Base-by-base conservation (phyloP, 2,329 filamentous ascomycete species). In the Colletotrichum phormii region DNA sequence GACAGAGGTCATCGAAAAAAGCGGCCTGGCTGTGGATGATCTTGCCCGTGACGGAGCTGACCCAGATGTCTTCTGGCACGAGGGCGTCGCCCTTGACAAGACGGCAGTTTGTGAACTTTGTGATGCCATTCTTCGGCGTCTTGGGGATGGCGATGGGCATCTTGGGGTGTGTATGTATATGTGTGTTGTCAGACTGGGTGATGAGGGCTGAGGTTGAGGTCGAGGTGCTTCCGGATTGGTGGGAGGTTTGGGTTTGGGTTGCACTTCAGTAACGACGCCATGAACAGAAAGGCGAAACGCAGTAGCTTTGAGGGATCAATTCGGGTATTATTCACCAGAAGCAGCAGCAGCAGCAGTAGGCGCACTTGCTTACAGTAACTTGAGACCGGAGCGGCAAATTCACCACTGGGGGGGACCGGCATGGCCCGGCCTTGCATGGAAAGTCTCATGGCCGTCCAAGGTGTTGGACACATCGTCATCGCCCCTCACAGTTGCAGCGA, bases 61-160 rank as follows among this genome's bases (percentile, higher is more conserved):
- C 91, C 95, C 95, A 98, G n/a, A 98, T 88, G 79, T 98, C 95
- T 75, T 93, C 91, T 57, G 90, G 83, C 57, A 97, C 88, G 31
- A 98, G 86, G 24, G 86, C 79, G 75, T 92, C 88, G 76, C 90
- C 90, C 78, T 90, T 91, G 72, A 96, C 86, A 31, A 97, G 85
- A 63, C 93, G 91, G 80, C 95, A 97, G 84, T 97, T 97, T 79
- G 94, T 97, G 81, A 97, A 93, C 81, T 96, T 97, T 79, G 93
- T 95, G 80, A 98, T 92, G 78, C 88, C 87, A 75, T 86, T 86
- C 37, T 78, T 83, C 60, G 82, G 82, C 54, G 74, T 75, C 31
- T 79, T 79, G 75, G 80, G 80, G 71, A 85, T 75, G n/a, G 86
- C 84, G 69, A 85, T 86, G 54, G 87, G 87, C 84, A 89, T 89